These are phyloP conservation scores for Chrysanthemum seticuspe DNA, from an alignment of 129 eudicot species.

Conservation along the genomic window DNA sequence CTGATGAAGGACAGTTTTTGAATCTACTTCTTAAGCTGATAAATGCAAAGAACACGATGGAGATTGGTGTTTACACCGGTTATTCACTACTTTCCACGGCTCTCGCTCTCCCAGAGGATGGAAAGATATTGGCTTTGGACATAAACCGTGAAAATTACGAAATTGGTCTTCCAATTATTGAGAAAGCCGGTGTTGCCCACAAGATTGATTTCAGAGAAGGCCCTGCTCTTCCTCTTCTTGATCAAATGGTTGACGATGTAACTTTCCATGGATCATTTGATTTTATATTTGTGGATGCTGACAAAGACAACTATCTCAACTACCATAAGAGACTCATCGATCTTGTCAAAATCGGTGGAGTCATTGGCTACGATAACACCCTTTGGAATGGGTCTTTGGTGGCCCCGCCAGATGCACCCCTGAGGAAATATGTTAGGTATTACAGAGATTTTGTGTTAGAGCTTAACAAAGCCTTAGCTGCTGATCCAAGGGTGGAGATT, in stretches of 20 bases:
- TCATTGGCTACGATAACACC: constrained; percentile 37
- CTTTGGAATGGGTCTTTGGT: constrained; percentile 39
- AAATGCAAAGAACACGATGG: too few species aligned
- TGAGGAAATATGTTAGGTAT: constrained; percentile 30
- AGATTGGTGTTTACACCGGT: too few species aligned
- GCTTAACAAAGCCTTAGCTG: constrained; percentile 37
- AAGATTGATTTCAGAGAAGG: constrained; percentile 40
- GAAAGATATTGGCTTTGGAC: constrained; percentile 44
- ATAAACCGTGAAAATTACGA: constrained; percentile 29
- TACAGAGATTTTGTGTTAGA: constrained; percentile 34
- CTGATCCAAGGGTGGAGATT: constrained; percentile 32
- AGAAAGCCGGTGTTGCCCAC: constrained; percentile 37
- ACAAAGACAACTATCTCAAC: constrained; percentile 37
- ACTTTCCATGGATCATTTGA: constrained; percentile 35
- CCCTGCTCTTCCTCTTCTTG: constrained; percentile 35
- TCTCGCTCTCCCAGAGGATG: constrained; percentile 56
- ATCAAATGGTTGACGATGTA: constrained; percentile 30
- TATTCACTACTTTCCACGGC: background rate
- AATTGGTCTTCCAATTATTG: constrained; percentile 36
- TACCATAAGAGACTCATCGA: constrained; percentile 37
- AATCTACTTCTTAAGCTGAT: too few species aligned
- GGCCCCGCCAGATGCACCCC: constrained; percentile 34
- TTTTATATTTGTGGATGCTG: constrained; percentile 36
- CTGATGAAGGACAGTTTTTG: too few species aligned
- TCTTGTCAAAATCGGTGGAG: constrained; percentile 31